Base-by-base conservation (phyloP, 2,329 filamentous ascomycete genomes). In the Knoxdaviesia capensis region DNA sequence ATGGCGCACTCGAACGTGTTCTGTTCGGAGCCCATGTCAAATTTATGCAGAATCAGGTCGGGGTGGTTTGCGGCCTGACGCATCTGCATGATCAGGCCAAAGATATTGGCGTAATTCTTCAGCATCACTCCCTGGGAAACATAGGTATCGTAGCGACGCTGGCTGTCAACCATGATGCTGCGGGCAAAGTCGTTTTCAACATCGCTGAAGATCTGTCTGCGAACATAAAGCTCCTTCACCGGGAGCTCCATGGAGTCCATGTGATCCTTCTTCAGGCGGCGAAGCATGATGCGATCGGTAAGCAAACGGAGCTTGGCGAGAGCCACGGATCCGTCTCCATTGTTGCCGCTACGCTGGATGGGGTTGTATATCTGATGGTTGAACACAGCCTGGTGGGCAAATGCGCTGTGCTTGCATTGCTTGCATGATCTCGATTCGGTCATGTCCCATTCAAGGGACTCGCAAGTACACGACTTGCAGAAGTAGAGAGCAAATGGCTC, bases 71-170 rank as follows among this genome's bases (percentile, higher is more conserved):
- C 86, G 30, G 94, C 84, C 62, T 98, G 90, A 43, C 90, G 80
- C 88, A 98, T 96, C 59, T 94, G 87, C 85, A 96, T 96, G 54
- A 98, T 94, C 43, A 98, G 70, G 54, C 87, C 88, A 53, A 98
- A 98, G 49, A 98, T 96, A 57, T 98, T 98, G 63, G 90, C 90
- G 51, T 96, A 96, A 56, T 94, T 94, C 66, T 96, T 86, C 46
- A 98, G 71, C 59, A 98, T 75, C 20, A 96, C 88, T 63, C 86
- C 87, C 48, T 86, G 83, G 11, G 85, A 80, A 34, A 96, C 90
- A 50, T 96, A 98, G 0, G 87, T 96, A 54, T 96, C 84, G 50
- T 96, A 98, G 51, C 86, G 78, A 46, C 90, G 80, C 45, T 79
- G 74, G 6, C 83, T 80, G 54, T 83, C 93, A 10, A 77, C 84